Evolutionary conservation across 2,329 filamentous ascomycete species (phyloP).

Genomic region (Iodosphaeria phyllophila): DNA sequence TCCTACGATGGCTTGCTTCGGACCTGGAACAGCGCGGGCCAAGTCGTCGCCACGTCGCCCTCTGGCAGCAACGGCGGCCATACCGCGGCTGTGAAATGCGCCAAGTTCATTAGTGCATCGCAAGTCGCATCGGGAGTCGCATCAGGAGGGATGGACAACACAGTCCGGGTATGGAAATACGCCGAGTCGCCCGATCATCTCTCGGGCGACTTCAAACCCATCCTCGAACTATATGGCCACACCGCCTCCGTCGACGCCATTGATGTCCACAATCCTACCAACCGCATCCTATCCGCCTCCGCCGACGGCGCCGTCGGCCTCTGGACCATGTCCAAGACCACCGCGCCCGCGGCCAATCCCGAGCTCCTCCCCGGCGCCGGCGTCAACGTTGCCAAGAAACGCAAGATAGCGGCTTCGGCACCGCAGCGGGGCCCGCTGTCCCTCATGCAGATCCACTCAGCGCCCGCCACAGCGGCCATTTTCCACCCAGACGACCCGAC

Average conservation of each 20-base stretch:
- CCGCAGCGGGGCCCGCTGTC: conserved; percentile 63
- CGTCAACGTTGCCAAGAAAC: conserved; percentile 49
- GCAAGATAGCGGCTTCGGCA: conserved; percentile 41
- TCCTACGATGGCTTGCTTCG: conserved; percentile 81
- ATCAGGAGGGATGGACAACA: conserved; percentile 69
- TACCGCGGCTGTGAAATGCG: conserved; percentile 59
- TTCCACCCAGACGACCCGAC: conserved; percentile 77
- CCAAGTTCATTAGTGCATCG: conserved; percentile 60
- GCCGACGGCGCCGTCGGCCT: conserved; percentile 71
- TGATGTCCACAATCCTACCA: conserved; percentile 53
- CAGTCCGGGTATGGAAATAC: conserved; percentile 82
- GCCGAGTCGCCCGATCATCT: conserved; percentile 42
- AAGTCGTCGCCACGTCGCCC: conserved; percentile 61
- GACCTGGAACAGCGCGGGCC: conserved; percentile 79
- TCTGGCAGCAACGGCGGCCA: conserved; percentile 52
- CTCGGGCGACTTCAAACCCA: conserved; percentile 45
- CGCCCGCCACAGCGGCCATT: conserved; percentile 57
- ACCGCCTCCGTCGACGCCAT: conserved; percentile 55
- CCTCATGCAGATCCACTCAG: conserved; percentile 52
- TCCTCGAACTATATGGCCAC: conserved; percentile 72
- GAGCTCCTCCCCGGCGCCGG: conserved; percentile 48
- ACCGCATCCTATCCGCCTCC: conserved; percentile 69
- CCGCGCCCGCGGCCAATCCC: conserved; percentile 55
- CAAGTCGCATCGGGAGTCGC: conserved; percentile 67
- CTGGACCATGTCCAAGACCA: conserved; percentile 67